A percentile compares a stretch with the other conserved stretches of the same genome.
Conservation (phyloP, 495 filamentous ascomycete species). For the Aspergillus funiculosus region DNA sequence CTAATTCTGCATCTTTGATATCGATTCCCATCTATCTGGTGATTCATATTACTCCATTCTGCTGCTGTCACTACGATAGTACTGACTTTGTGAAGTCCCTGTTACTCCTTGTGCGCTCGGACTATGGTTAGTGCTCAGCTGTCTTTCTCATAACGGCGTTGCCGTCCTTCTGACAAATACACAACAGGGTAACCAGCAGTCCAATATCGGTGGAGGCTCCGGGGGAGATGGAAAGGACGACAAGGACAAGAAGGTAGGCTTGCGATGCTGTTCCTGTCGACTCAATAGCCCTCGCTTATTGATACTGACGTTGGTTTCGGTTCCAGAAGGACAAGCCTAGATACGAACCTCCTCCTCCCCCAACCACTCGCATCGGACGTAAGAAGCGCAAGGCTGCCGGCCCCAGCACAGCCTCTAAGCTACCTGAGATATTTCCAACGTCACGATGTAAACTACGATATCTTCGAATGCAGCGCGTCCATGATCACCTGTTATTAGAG, state of each 20-base stretch:
- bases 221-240: constrained; percentile 76
- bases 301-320: constrained; percentile 14
- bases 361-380: constrained; percentile 94
- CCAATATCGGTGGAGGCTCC: constrained; percentile 67
- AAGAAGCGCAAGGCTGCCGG: constrained; percentile 94
- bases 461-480: constrained; percentile 95
- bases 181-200: constrained; percentile 67
- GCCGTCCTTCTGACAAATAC: constrained; percentile 21
- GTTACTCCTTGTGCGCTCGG: constrained; percentile 8
- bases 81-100: not conserved
- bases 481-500: constrained; percentile 94
- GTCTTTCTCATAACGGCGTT: constrained; percentile 7
- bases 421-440: constrained; percentile 88
- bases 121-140: constrained; percentile 32
- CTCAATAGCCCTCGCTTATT: constrained; percentile 5
- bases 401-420: constrained; percentile 87
- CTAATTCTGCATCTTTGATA: not conserved
- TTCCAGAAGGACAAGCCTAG: constrained; percentile 94
- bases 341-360: constrained; percentile 96
- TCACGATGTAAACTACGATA: constrained; percentile 96
- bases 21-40: not conserved
- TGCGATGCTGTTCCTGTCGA: not conserved
- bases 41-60: constrained; percentile 15
- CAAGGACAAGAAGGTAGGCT: constrained; percentile 86
- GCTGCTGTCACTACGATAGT: constrained; percentile 14